A percentile compares a stretch with the other conserved stretches of the same genome.
phyloP scores from a whole-genome alignment of 2,329 filamentous ascomycete genomes.

The Malbranchea zuffiana region DNA sequence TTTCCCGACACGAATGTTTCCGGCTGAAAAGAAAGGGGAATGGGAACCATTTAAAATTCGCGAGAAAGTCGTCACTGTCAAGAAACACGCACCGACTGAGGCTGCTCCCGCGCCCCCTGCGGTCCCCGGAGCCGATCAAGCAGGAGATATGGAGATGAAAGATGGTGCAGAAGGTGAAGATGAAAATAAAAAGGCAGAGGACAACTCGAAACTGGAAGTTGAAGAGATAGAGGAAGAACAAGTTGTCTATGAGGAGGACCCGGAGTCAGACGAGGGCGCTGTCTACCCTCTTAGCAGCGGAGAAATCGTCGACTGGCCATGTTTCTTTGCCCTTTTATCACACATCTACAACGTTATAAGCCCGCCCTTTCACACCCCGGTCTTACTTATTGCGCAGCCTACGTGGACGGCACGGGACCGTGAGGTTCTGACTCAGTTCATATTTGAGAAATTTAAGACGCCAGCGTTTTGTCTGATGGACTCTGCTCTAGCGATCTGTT shows the following conservation, averaged over 20 bases:
- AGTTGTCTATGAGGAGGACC: constrained; percentile 73
- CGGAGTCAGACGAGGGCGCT: constrained; percentile 75
- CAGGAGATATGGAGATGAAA: constrained; percentile 37
- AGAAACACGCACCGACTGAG: constrained; percentile 11
- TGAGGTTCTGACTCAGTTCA: constrained; percentile 80
- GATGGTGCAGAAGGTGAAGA: constrained; percentile 25
- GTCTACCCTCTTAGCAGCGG: constrained; percentile 77
- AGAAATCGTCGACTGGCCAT: constrained; percentile 77
- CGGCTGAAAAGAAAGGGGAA: constrained; percentile 61
- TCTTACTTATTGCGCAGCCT: constrained; percentile 80
- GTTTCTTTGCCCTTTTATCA: constrained; percentile 85
- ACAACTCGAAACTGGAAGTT: constrained; percentile 17
- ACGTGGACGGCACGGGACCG: constrained; percentile 82
- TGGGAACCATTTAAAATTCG: constrained; percentile 75
- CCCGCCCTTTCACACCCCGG: constrained; percentile 85
- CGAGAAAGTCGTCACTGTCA: constrained; percentile 30
- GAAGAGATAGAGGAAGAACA: constrained; percentile 33
- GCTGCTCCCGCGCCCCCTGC: not conserved
- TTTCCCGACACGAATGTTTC: constrained; percentile 89
- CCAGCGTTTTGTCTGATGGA: constrained; percentile 87
- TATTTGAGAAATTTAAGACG: constrained; percentile 95
- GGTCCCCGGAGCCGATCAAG: constrained; percentile 13
- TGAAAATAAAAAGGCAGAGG: constrained; percentile 17
- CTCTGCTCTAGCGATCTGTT: constrained; percentile 68
- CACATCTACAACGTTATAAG: constrained; percentile 85